These are phyloP conservation scores for Stevia rebaudiana DNA, from an alignment of 140 eudicot genomes.

Conservation along the genomic window DNA sequence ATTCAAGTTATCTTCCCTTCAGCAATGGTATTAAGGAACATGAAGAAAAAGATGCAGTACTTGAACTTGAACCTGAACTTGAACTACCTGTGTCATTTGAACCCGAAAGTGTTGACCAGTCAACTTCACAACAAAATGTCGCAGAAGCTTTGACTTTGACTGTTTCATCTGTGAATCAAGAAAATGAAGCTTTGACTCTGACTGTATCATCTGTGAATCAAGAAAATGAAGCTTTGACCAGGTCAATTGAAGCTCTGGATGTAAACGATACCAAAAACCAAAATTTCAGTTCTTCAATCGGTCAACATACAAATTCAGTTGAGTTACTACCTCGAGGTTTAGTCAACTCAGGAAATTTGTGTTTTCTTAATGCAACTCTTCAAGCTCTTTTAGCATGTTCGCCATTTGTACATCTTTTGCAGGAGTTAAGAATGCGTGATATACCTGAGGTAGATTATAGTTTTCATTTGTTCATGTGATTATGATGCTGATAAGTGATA, in stretches of 20 bases:
- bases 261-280: slow-evolving; percentile 18
- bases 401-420: slow-evolving; percentile 55
- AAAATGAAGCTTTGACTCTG: slow-evolving; percentile 9
- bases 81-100: slow-evolving; percentile 29
- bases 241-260: slow-evolving; percentile 30
- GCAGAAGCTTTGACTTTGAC: slow-evolving; percentile 18
- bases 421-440: slow-evolving; percentile 46
- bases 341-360: slow-evolving; percentile 67
- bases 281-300: slow-evolving; percentile 23
- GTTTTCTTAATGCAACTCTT: slow-evolving; percentile 75
- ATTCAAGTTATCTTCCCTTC: slow-evolving; percentile 13
- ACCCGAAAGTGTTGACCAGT: slow-evolving; percentile 12
- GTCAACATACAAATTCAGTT: slow-evolving; percentile 17
- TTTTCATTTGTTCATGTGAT: neutral
- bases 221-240: slow-evolving; percentile 9
- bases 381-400: slow-evolving; percentile 76
- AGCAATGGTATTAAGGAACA: slow-evolving; percentile 24
- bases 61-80: too few species aligned
- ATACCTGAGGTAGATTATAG: slow-evolving; percentile 52
- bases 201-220: slow-evolving; percentile 23
- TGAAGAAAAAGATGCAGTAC: slow-evolving; percentile 24
- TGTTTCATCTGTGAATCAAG: slow-evolving; percentile 25
- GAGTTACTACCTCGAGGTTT: slow-evolving; percentile 70
- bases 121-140: slow-evolving; percentile 5
- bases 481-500: neutral